Evolutionary conservation across 2,329 filamentous ascomycete species (phyloP).

Genomic region (Epichloe uncinata): DNA sequence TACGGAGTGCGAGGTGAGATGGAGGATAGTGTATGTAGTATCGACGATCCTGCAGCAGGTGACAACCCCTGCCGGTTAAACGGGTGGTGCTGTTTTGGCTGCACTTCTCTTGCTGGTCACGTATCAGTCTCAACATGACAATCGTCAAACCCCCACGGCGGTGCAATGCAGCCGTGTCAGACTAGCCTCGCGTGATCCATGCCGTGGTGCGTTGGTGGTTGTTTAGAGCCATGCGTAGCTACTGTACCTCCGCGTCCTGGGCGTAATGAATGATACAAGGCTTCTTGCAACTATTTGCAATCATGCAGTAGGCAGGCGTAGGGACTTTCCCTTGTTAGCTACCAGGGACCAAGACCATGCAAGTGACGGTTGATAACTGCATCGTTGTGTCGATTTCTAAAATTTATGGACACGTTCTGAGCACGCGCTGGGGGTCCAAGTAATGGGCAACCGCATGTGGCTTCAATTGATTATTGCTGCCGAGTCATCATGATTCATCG

Average conservation of each 20-base stretch:
- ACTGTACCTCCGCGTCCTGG: background rate
- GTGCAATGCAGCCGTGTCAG: background rate
- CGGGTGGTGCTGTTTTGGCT: background rate
- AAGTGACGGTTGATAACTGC: no score
- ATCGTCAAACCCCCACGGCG: background rate
- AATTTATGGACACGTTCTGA: no score
- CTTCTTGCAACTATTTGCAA: background rate
- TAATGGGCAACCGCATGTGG: background rate
- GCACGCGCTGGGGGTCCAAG: no score
- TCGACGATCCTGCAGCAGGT: background rate
- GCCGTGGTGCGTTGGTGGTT: background rate
- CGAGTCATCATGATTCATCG: background rate
- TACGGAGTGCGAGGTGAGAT: background rate
- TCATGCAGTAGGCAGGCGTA: background rate
- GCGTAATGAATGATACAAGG: background rate
- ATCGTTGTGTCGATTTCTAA: no score
- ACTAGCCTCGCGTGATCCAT: background rate
- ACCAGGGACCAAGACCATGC: no score
- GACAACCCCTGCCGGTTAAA: constrained; percentile 1
- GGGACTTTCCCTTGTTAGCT: no score
- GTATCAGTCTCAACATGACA: background rate
- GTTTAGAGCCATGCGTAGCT: background rate
- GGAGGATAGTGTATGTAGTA: background rate
- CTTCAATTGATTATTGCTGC: background rate
- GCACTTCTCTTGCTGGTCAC: background rate